phyloP scores from a whole-genome alignment of 176 grass and related monocot genomes.

The Carex littledalei region DNA sequence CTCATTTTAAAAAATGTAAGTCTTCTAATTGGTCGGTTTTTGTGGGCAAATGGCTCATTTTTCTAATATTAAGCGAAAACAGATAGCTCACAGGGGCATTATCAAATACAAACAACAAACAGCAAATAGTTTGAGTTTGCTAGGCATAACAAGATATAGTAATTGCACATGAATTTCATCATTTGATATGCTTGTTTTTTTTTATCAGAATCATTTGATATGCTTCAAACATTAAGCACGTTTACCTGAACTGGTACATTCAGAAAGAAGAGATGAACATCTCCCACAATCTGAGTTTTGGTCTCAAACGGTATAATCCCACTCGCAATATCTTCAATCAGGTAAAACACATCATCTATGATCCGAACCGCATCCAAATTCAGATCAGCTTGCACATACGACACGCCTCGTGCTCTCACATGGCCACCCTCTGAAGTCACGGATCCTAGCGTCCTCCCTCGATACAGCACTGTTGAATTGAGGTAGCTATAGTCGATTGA shows the following conservation, averaged over 20 bases:
- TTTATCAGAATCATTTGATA: neutral
- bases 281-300: constrained; percentile 9
- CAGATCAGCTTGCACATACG: constrained; percentile 17
- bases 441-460: constrained; percentile 16
- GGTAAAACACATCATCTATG: constrained; percentile 21
- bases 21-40: too few relatives aligned
- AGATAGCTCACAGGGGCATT: neutral
- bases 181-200: neutral
- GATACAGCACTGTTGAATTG: constrained; percentile 20
- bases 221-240: neutral
- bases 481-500: constrained; percentile 20
- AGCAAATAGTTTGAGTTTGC: neutral
- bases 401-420: constrained; percentile 11
- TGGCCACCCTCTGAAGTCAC: constrained; percentile 13
- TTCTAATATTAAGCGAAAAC: neutral
- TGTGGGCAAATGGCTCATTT: too few relatives aligned
- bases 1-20: too few relatives aligned
- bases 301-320: constrained; percentile 12
- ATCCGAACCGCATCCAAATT: constrained; percentile 17
- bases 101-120: neutral
- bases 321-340: constrained; percentile 17
- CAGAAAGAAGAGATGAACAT: constrained; percentile 21
- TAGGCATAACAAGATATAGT: neutral
- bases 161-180: neutral
- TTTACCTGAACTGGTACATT: constrained; percentile 18